Conservation (phyloP, 2,329 filamentous ascomycete species). For the Rhynchosporium agropyri region DNA sequence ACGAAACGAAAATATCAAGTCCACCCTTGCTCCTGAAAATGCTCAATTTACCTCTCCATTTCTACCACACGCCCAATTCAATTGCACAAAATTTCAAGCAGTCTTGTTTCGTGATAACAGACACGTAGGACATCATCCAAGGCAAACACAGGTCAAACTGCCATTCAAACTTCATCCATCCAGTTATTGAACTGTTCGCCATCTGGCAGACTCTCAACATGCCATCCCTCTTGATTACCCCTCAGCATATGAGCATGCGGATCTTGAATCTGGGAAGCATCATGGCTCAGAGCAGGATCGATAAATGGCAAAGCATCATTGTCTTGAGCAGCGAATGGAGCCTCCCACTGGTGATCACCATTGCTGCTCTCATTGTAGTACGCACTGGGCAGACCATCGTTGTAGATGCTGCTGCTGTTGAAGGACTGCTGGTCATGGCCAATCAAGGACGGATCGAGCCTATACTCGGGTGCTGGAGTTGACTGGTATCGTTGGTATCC, state of each 20-base stretch:
- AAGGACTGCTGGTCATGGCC: slow-evolving; percentile 29
- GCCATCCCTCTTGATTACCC: slow-evolving; percentile 41
- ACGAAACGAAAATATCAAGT: slow-evolving; percentile 26
- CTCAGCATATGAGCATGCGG: slow-evolving; percentile 38
- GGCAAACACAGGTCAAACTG: background rate
- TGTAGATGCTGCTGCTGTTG: slow-evolving; percentile 26
- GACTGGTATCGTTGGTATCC: slow-evolving; percentile 30
- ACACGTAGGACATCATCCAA: background rate
- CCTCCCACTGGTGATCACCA: slow-evolving; percentile 33
- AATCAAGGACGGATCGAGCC: slow-evolving; percentile 39
- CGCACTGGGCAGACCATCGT: slow-evolving; percentile 25
- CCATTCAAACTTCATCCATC: slow-evolving; percentile 34
- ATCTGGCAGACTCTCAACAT: slow-evolving; percentile 38
- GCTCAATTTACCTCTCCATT: slow-evolving; percentile 18
- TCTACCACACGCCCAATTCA: background rate
- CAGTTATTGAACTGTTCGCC: slow-evolving; percentile 42
- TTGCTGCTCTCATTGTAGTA: slow-evolving; percentile 35
- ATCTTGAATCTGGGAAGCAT: slow-evolving; percentile 37
- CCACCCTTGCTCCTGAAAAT: slow-evolving; percentile 26
- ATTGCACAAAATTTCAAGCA: background rate
- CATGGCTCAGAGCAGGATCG: slow-evolving; percentile 32
- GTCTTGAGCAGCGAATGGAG: slow-evolving; percentile 22
- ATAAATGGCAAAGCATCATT: slow-evolving; percentile 34
- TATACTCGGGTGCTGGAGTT: slow-evolving; percentile 27
- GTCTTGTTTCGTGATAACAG: background rate